Base-by-base conservation (phyloP, 2,329 filamentous ascomycete genomes). In the Alternaria ethzedia region DNA sequence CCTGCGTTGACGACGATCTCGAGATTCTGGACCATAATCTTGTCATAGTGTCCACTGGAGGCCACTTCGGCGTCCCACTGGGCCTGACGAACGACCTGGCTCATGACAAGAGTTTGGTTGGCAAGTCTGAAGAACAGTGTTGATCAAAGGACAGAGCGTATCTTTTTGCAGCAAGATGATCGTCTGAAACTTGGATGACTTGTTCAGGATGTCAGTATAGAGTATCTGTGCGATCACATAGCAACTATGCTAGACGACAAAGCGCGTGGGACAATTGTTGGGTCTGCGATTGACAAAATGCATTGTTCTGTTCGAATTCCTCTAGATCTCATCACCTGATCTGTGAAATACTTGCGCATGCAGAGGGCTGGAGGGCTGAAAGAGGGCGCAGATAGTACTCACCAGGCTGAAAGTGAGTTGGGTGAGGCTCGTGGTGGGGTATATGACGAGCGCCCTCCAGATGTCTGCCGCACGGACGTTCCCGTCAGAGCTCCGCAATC, bases 21-120 rank as follows among this genome's bases (percentile, higher is more conserved):
- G 1, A 94, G 86, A 71, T 91, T 89, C 54, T 83, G 83, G 61
- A 93, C 85, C 41, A 84, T 84, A 67, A 94, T 86, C 55, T 74
- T 79, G 68, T 83, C 80, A 12, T 67, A 70, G 21, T 69, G 66
- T 15, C 67, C 72, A 32, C 70, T 63, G 30, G 61, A 63, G 28
- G 69, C 70, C 6, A 73, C 54, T 43, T 74, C 61, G 5, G 71
- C 71, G 12, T 71, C 55, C 70, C 70, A 77, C 10, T 65, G 58
- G 7, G 64, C 61, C 47, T 74, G 64, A 10, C 64, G 63, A 21
- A 73, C 60, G 21, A 70, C 25, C 45, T 62, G 26, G 21, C 59
- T 56, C 69, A 72, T 70, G 51, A 41, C 11, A 23, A 2, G 12
- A 36, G 6, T 30, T 36, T 15, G 20, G 20, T 7, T 30, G 21